phyloP scores from a whole-genome alignment of 2,329 filamentous ascomycete genomes.

The Aureobasidium sp. region DNA sequence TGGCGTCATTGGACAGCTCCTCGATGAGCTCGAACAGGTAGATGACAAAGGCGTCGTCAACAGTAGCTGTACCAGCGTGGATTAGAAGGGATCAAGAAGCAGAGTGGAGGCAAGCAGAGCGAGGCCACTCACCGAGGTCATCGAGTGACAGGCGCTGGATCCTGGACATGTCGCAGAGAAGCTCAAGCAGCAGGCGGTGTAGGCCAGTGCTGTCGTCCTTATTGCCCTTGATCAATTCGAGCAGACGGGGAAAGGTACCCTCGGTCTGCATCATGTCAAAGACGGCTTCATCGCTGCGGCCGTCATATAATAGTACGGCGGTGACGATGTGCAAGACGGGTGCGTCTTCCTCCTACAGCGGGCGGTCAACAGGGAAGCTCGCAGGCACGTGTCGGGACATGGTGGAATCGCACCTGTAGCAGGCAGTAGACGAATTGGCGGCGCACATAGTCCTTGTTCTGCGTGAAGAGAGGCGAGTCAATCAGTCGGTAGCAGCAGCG shows the following conservation, averaged over 20 bases:
- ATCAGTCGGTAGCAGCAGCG: slow-evolving; percentile 74
- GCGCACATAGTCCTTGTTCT: slow-evolving; percentile 78
- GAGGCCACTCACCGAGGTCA: slow-evolving; percentile 56
- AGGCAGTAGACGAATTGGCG: slow-evolving; percentile 89
- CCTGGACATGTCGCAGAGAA: slow-evolving; percentile 94
- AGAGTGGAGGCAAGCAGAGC: neutral
- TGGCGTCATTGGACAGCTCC: slow-evolving; percentile 73
- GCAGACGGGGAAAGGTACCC: slow-evolving; percentile 71
- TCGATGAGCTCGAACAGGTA: slow-evolving; percentile 86
- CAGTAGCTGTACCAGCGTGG: slow-evolving; percentile 37
- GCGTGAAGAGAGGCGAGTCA: slow-evolving; percentile 64
- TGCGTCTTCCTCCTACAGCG: slow-evolving; percentile 79
- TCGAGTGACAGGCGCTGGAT: slow-evolving; percentile 73
- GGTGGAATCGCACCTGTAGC: slow-evolving; percentile 48
- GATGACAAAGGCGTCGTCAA: slow-evolving; percentile 72
- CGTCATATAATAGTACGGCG: slow-evolving; percentile 81
- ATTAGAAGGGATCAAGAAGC: neutral
- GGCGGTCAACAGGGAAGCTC: slow-evolving; percentile 59
- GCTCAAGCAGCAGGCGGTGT: slow-evolving; percentile 73
- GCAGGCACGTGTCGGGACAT: slow-evolving; percentile 1
- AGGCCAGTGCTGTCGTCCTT: slow-evolving; percentile 60
- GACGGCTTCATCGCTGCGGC: slow-evolving; percentile 65
- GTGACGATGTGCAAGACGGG: slow-evolving; percentile 74
- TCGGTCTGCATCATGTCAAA: slow-evolving; percentile 86
- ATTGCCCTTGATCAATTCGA: slow-evolving; percentile 69